These are phyloP conservation scores for Pseudevernia furfuracea DNA, from an alignment of 495 filamentous ascomycete genomes.

Conservation along the genomic window DNA sequence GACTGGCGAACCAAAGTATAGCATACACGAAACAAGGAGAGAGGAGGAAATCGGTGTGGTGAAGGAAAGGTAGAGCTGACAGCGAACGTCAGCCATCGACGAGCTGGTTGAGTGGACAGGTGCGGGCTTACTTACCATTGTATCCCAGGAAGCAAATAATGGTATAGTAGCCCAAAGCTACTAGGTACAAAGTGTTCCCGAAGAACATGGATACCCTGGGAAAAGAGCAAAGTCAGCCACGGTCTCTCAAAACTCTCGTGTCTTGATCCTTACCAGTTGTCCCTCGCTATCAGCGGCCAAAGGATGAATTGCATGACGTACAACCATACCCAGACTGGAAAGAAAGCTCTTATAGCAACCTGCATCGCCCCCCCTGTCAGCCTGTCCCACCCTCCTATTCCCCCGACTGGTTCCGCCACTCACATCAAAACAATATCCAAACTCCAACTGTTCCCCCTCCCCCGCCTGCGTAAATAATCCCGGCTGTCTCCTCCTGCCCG, in stretches of 20 bases:
- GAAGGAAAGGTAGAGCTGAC: slow-evolving; percentile 59
- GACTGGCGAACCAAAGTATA: slow-evolving; percentile 55
- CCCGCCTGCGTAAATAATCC: slow-evolving; percentile 52
- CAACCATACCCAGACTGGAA: slow-evolving; percentile 65
- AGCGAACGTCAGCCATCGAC: slow-evolving; percentile 17
- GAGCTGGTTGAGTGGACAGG: neutral
- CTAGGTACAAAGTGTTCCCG: slow-evolving; percentile 62
- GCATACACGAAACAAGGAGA: slow-evolving; percentile 53
- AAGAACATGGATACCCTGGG: slow-evolving; percentile 55
- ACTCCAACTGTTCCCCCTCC: slow-evolving; percentile 54
- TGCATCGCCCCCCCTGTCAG: slow-evolving; percentile 24
- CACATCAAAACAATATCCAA: slow-evolving; percentile 76
- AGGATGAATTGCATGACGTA: slow-evolving; percentile 68
- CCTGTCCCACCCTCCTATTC: neutral
- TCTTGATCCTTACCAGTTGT: slow-evolving; percentile 38
- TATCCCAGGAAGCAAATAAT: slow-evolving; percentile 70
- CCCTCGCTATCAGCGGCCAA: slow-evolving; percentile 49
- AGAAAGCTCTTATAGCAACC: slow-evolving; percentile 67
- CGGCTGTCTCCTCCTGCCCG: slow-evolving; percentile 42
- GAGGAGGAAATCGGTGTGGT: slow-evolving; percentile 64
- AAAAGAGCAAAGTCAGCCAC: neutral
- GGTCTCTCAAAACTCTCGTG: neutral
- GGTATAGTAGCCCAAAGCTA: slow-evolving; percentile 62
- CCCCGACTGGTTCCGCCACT: slow-evolving; percentile 20
- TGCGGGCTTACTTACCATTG: slow-evolving; percentile 43